Evolutionary conservation across 179 eudicot genomes (phyloP).

Genomic region (Spergularia azorica): DNA sequence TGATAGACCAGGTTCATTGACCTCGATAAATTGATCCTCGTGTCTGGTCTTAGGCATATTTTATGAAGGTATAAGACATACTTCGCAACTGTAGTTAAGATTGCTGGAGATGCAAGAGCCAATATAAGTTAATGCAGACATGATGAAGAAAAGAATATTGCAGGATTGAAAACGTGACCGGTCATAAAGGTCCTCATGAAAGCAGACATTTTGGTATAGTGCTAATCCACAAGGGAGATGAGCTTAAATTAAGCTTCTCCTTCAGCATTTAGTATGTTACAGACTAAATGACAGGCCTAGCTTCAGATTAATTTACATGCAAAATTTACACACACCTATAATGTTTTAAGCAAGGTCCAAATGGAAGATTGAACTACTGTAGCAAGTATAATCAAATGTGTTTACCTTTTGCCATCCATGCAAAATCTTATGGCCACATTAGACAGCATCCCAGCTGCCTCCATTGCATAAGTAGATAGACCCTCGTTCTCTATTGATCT

Average conservation of each 20-base stretch:
- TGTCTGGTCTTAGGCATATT: not conserved
- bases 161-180: not conserved
- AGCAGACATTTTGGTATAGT: not conserved
- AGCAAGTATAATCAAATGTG: slow-evolving; percentile 13
- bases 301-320: not conserved
- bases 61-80: not conserved
- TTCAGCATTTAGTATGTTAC: not conserved
- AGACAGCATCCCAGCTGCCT: slow-evolving; percentile 64
- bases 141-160: not conserved
- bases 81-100: not conserved
- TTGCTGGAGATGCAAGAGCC: not conserved
- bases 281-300: not conserved
- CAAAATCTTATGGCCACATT: slow-evolving; percentile 68
- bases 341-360: not conserved
- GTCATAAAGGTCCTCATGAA: not conserved
- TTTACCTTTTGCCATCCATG: slow-evolving; percentile 69
- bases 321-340: not conserved
- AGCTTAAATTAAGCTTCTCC: not conserved
- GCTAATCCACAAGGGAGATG: not conserved
- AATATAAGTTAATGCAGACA: not conserved
- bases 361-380: slow-evolving; percentile 1
- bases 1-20: not conserved
- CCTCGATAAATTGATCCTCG: not conserved
- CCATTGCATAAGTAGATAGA: slow-evolving; percentile 49
- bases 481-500: slow-evolving; percentile 62